phyloP scores from a whole-genome alignment of 2,329 filamentous ascomycete species.

The Plenodomus lindquistii region DNA sequence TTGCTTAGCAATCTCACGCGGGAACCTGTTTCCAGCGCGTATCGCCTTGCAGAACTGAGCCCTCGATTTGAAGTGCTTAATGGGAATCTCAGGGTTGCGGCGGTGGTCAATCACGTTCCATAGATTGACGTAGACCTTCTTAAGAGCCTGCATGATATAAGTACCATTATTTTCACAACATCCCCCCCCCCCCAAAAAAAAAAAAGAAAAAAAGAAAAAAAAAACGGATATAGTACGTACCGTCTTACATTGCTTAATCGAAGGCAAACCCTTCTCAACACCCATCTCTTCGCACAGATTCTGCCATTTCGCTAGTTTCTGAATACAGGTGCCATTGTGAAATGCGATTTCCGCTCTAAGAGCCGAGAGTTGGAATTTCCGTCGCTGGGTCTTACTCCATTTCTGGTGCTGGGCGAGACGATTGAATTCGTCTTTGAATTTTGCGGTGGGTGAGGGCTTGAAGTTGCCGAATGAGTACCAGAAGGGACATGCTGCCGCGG shows the following conservation, averaged over 20 bases:
- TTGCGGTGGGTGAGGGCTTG: slow-evolving; percentile 13
- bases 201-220: too few species aligned
- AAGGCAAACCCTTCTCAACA: slow-evolving; percentile 16
- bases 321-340: slow-evolving; percentile 18
- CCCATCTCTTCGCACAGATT: slow-evolving; percentile 30
- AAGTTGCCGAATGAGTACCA: slow-evolving; percentile 24
- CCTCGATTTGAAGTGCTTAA: slow-evolving; percentile 18
- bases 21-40: slow-evolving; percentile 17
- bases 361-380: slow-evolving; percentile 8
- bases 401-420: slow-evolving; percentile 18
- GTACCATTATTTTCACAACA: not conserved
- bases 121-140: slow-evolving; percentile 28
- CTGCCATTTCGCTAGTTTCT: slow-evolving; percentile 27
- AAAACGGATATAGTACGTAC: slow-evolving; percentile 7
- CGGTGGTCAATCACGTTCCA: slow-evolving; percentile 28
- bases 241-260: slow-evolving; percentile 33
- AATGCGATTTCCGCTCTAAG: slow-evolving; percentile 25
- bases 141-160: slow-evolving; percentile 17
- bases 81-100: slow-evolving; percentile 17
- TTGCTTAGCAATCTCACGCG: slow-evolving; percentile 24
- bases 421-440: slow-evolving; percentile 23
- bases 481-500: slow-evolving; percentile 6
- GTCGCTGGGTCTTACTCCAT: slow-evolving; percentile 6
- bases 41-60: slow-evolving; percentile 18
- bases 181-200: too few species aligned